Conservation (phyloP, 106 monocot genomes). For the Triglochin maritima region DNA sequence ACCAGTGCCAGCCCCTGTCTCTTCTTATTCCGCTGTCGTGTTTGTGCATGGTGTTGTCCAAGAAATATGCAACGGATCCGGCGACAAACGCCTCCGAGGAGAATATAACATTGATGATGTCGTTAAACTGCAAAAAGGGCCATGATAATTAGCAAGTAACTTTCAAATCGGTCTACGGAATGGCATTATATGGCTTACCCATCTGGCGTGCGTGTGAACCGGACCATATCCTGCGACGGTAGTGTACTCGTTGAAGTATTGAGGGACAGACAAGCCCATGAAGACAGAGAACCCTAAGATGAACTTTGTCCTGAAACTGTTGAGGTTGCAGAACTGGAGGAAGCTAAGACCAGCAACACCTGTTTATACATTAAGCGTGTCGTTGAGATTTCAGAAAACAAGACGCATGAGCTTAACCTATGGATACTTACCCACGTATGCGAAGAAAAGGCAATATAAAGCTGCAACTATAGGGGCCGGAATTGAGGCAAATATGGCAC, state of each 20-base stretch:
- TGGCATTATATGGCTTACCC: slow-evolving; percentile 37
- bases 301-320: slow-evolving; percentile 93
- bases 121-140: slow-evolving; percentile 43
- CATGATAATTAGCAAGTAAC: not conserved
- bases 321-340: slow-evolving; percentile 95
- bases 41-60: slow-evolving; percentile 60
- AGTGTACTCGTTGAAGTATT: slow-evolving; percentile 99
- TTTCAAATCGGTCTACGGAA: not conserved
- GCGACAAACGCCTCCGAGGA: slow-evolving; percentile 65
- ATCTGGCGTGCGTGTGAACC: slow-evolving; percentile 73
- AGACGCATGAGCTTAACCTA: not conserved
- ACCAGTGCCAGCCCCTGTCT: slow-evolving; percentile 65
- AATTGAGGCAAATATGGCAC: slow-evolving; percentile 90
- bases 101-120: slow-evolving; percentile 67
- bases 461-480: slow-evolving; percentile 93
- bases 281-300: slow-evolving; percentile 88
- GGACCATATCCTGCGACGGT: slow-evolving; percentile 94
- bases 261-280: slow-evolving; percentile 88
- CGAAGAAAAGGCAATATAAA: slow-evolving; percentile 95
- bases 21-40: slow-evolving; percentile 26
- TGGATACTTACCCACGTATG: slow-evolving; percentile 65
- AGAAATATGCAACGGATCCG: slow-evolving; percentile 46
- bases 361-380: slow-evolving; percentile 15
- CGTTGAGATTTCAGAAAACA: not conserved
- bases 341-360: slow-evolving; percentile 74